Evolutionary conservation across 2,329 filamentous ascomycete species (phyloP).

Genomic region (Berkeleyomyces rouxiae): DNA sequence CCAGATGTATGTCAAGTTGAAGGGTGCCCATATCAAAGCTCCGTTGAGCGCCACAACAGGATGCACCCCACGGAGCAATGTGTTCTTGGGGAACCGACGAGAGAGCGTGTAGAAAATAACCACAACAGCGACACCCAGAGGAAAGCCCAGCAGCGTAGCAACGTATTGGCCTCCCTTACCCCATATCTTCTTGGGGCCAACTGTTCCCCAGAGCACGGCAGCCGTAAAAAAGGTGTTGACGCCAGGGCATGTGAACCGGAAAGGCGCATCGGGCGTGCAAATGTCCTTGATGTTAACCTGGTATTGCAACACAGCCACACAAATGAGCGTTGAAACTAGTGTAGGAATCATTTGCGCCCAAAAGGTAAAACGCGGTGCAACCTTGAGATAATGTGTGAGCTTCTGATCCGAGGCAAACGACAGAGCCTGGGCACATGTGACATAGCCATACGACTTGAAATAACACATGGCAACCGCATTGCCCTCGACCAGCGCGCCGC

Average conservation of each 20-base stretch:
- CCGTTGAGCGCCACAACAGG: constrained; percentile 24
- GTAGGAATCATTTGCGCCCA: constrained; percentile 41
- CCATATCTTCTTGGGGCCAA: constrained; percentile 27
- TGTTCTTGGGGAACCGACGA: constrained; percentile 19
- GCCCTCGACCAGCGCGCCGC: constrained; percentile 32
- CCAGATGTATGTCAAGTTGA: constrained; percentile 29
- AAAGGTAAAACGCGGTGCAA: constrained; percentile 43
- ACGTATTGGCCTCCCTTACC: constrained; percentile 25
- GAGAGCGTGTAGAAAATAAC: constrained; percentile 20
- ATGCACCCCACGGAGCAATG: constrained; percentile 24
- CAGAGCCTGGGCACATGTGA: constrained; percentile 34
- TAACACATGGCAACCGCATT: constrained; percentile 37
- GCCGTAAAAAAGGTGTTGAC: constrained; percentile 28
- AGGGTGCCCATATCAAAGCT: constrained; percentile 23
- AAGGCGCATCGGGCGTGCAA: constrained; percentile 23
- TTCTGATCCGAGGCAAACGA: constrained; percentile 33
- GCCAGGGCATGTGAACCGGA: constrained; percentile 23
- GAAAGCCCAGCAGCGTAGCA: constrained; percentile 24
- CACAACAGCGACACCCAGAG: constrained; percentile 21
- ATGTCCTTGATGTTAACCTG: constrained; percentile 25
- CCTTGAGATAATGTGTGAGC: constrained; percentile 40
- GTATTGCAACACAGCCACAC: constrained; percentile 32
- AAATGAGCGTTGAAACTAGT: constrained; percentile 34
- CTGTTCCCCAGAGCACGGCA: constrained; percentile 29
- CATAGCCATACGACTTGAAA: constrained; percentile 36